These are phyloP conservation scores for Colletotrichum tofieldiae DNA, from an alignment of 2,329 filamentous ascomycete species.

Conservation along the genomic window DNA sequence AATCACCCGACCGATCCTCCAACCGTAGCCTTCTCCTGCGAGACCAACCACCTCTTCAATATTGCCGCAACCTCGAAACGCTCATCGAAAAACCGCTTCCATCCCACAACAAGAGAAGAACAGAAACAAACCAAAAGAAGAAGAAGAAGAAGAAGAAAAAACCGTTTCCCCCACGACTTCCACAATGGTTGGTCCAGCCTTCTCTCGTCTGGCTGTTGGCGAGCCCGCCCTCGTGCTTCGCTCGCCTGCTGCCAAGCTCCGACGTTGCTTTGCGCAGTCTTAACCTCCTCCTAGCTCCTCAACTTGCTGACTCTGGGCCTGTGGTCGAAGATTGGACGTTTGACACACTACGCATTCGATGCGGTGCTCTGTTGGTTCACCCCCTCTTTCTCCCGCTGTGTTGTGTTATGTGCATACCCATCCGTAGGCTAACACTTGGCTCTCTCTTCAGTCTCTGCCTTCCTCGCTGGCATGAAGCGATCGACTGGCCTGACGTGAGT, in stretches of 20 bases:
- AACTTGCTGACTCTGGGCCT: constrained; percentile 79
- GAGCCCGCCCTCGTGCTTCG: constrained; percentile 27
- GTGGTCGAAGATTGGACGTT: constrained; percentile 87
- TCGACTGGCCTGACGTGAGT: constrained; percentile 98
- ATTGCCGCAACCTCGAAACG: constrained; percentile 7
- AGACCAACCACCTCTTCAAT: constrained; percentile 29
- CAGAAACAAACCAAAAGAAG: background rate
- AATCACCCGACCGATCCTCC: constrained; percentile 21
- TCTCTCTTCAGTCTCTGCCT: constrained; percentile 82
- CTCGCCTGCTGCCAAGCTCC: constrained; percentile 30
- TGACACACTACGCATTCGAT: constrained; percentile 97
- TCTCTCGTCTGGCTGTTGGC: constrained; percentile 27
- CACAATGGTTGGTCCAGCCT: constrained; percentile 40
- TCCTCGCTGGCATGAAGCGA: constrained; percentile 96
- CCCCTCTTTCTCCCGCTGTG: background rate
- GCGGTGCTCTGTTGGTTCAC: constrained; percentile 86
- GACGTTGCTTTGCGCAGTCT: constrained; percentile 52
- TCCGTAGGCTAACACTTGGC: constrained; percentile 15
- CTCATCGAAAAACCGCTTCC: background rate
- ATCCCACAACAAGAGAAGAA: background rate
- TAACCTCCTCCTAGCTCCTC: constrained; percentile 70
- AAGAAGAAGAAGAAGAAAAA: constrained; percentile 14
- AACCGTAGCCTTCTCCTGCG: constrained; percentile 7
- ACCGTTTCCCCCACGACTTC: constrained; percentile 5
- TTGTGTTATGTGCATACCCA: background rate